Conservation (phyloP, 129 eudicot species). For the Tagetes erecta region DNA sequence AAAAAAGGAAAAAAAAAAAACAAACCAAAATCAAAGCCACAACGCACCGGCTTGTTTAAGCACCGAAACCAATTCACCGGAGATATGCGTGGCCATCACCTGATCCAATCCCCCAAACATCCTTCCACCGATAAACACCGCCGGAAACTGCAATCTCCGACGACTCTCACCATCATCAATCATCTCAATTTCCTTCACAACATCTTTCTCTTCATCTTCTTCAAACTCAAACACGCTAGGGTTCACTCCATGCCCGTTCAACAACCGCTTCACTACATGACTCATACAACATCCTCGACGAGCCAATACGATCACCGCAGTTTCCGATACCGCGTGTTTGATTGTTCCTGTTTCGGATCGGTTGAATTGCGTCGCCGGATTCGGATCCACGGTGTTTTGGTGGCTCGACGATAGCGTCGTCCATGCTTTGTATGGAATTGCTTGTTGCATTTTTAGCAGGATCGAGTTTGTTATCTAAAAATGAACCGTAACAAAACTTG, state of each 20-base stretch:
- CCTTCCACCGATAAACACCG: conserved; percentile 71
- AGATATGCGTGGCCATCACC: conserved; percentile 71
- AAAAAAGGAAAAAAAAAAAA: neutral
- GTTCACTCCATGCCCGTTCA: conserved; percentile 62
- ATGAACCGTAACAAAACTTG: no score
- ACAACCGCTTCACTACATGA: conserved; percentile 58
- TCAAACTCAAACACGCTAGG: conserved; percentile 71
- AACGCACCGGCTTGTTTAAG: conserved; percentile 76
- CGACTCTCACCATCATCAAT: conserved; percentile 7
- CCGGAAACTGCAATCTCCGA: conserved; percentile 57
- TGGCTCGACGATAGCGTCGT: neutral
- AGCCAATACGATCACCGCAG: conserved; percentile 62
- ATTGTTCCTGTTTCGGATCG: conserved; percentile 27
- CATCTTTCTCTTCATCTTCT: conserved; percentile 42
- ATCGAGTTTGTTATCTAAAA: no score
- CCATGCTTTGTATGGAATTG: conserved; percentile 40
- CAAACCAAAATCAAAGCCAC: conserved; percentile 52
- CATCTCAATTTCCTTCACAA: conserved; percentile 40
- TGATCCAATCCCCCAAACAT: conserved; percentile 76
- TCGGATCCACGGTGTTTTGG: neutral
- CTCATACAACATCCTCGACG: conserved; percentile 80
- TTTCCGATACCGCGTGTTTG: conserved; percentile 49
- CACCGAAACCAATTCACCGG: conserved; percentile 67
- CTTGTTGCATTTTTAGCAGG: conserved; percentile 33
- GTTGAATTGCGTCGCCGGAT: neutral